Conservation (phyloP, 2,329 filamentous ascomycete species). For the Trichoderma atrobrunneum region DNA sequence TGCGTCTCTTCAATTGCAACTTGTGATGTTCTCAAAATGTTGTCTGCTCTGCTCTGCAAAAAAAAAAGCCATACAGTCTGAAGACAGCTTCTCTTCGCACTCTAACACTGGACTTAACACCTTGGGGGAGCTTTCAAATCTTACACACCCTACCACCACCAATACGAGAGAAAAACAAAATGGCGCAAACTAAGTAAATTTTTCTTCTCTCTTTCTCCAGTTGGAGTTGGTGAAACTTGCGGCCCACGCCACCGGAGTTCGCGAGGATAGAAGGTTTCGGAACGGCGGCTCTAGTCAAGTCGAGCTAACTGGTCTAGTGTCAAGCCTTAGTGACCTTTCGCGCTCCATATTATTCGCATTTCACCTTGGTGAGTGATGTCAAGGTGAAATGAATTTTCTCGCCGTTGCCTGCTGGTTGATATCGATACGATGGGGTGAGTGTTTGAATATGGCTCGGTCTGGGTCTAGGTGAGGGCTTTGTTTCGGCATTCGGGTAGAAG, state of each 20-base stretch:
- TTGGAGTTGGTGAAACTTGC: constrained; percentile 4
- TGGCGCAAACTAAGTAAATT: constrained; percentile 7
- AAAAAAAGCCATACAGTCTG: neutral
- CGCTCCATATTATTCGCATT: neutral
- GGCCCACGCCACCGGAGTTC: constrained; percentile 10
- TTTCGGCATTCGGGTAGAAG: neutral
- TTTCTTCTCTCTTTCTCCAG: neutral
- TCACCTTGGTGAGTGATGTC: neutral
- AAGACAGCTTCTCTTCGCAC: neutral
- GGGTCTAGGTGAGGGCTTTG: neutral
- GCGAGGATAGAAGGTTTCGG: constrained; percentile 12
- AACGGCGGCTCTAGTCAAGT: constrained; percentile 5
- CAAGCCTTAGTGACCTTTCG: neutral
- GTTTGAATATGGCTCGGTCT: neutral
- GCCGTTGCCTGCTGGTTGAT: neutral
- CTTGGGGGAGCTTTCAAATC: neutral
- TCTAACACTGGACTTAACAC: neutral
- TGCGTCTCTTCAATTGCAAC: neutral
- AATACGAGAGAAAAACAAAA: neutral
- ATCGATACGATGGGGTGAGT: neutral
- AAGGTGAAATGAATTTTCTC: too few relatives aligned
- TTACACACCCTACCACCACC: neutral
- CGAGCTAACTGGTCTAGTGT: constrained; percentile 7
- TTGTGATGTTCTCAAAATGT: neutral
- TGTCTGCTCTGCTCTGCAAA: too few relatives aligned